phyloP scores from a whole-genome alignment of 768 basidiomycete genomes.

The Panaeolus papilionaceus region DNA sequence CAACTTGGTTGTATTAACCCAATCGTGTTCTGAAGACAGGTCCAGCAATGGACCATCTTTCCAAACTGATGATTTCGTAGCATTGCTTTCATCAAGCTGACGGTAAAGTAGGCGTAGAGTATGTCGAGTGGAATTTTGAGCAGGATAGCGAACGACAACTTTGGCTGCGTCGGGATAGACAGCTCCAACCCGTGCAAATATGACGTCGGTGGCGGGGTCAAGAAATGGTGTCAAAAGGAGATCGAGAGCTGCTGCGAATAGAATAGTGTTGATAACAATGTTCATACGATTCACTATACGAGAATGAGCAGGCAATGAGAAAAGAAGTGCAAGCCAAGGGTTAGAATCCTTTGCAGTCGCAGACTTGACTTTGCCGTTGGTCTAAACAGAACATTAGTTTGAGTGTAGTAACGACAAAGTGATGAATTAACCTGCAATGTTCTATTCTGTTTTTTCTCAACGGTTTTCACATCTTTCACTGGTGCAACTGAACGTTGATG shows the following conservation, averaged over 20 bases:
- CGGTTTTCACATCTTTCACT: background rate
- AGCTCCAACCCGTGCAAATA: slow-evolving; percentile 74
- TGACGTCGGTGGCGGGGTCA: slow-evolving; percentile 58
- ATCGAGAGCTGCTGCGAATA: slow-evolving; percentile 49
- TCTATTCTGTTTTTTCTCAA: background rate
- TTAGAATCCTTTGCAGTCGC: background rate
- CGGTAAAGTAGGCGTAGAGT: slow-evolving; percentile 55
- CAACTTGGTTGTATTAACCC: slow-evolving; percentile 61
- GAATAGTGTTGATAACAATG: slow-evolving; percentile 39
- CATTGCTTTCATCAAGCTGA: slow-evolving; percentile 34
- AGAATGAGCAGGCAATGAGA: slow-evolving; percentile 44
- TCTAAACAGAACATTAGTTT: background rate
- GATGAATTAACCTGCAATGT: background rate
- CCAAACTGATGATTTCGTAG: slow-evolving; percentile 44
- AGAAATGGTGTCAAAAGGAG: slow-evolving; percentile 60
- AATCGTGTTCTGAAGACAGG: slow-evolving; percentile 55
- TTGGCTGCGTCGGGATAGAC: slow-evolving; percentile 69
- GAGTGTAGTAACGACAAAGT: background rate
- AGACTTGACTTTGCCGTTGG: slow-evolving; percentile 5
- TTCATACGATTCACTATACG: slow-evolving; percentile 35
- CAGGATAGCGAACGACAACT: slow-evolving; percentile 66
- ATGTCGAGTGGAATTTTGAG: slow-evolving; percentile 35
- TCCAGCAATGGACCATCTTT: slow-evolving; percentile 57
- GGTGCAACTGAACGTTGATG: background rate
- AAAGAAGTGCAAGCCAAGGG: slow-evolving; percentile 27